Conservation (phyloP, 176 grass and related monocot species). For the barley (Hordeum vulgare) region MorexV3_pseudomolecules_assembly NC_058522.1:555723733-555724232, state of each 20-base stretch:
- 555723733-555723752: constrained; percentile 99
- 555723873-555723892: constrained; percentile 44
- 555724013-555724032: constrained; percentile 72
- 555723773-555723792: constrained; percentile 96
- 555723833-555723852: neutral
- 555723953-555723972: constrained; percentile 87
- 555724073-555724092: neutral
- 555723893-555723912: constrained; percentile 88
- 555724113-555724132: constrained; percentile 91
- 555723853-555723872: neutral
- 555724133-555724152: constrained; percentile 79
- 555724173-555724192: constrained; percentile 45
- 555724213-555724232: neutral
- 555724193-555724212: too few species aligned
- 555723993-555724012: constrained; percentile 97
- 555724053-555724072: too few species aligned
- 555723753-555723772: constrained; percentile 95
- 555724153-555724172: constrained; percentile 79
- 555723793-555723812: constrained; percentile 87
- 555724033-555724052: neutral
- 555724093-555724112: constrained; percentile 40
- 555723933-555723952: constrained; percentile 77
- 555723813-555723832: constrained; percentile 48
- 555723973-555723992: constrained; percentile 83
- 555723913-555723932: constrained; percentile 85